Evolutionary conservation across 2,329 filamentous ascomycete species (phyloP), one percentile per base, ranked within the genome.

Genomic region (Fusarium verticillioides): DNA sequence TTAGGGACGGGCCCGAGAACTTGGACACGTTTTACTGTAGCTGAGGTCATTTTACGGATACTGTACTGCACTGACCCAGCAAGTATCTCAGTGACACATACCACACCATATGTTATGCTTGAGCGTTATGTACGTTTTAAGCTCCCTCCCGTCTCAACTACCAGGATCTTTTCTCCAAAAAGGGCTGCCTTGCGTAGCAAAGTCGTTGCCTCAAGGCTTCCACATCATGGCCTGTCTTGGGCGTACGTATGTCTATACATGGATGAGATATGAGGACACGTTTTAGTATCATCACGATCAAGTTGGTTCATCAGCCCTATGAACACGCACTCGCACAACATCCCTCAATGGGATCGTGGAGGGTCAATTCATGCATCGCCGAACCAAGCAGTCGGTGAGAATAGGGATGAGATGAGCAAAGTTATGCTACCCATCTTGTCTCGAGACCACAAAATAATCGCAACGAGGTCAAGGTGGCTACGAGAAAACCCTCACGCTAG

Each of bases 121-220:
- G 26, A 60, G 54, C 61, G 68, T 70, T 66, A 70, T 66, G 60
- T 37, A 64, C 69, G 46, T 34, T 43, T 37, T 39, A 43, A 57
- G 34, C 30, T 59, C 30, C 40, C 47, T 60, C 54, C 37, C 34
- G 19, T 40, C 47, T 39, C 18, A 49, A 43, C 32, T 57, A 54
- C 63, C 61, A 54, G 60, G 50, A 49, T 43, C 49, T 21, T 49
- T 65, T 37, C 34, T 43, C 47, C 58, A 71, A 37, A 61, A 30
- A 73, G 30, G 56, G 67, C 49, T 63, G 59, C 49, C 70, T 73
- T 70, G 67, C 64, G 60, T 70, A 42, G 42, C 7, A 15, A 47
- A 62, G 43, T 68, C n/a, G 69, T 47, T 74, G 72, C 72, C 72
- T 75, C 60, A 43, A 62, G 71, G 54, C 72, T 72, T 74, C 71